A percentile compares a stretch with the other conserved stretches of the same genome.
These are phyloP conservation scores for Pseudophaeomoniella oleicola DNA, from an alignment of 2,329 filamentous ascomycete genomes.

Conservation along the genomic window DNA sequence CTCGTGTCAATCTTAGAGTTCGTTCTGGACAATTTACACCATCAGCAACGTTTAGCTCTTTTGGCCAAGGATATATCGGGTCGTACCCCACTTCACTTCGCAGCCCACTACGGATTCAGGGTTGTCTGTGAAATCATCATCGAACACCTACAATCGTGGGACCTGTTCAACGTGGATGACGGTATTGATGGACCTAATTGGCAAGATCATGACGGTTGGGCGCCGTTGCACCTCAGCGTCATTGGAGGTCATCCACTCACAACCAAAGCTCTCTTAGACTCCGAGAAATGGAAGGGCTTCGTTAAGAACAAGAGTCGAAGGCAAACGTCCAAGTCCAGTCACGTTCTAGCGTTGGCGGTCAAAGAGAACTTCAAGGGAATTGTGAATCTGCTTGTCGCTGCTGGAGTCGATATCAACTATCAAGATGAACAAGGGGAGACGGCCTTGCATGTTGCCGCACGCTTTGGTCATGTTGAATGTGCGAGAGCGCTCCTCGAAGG, in stretches of 20 bases:
- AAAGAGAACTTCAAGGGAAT: constrained; percentile 77
- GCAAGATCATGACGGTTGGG: constrained; percentile 87
- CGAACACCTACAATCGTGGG: constrained; percentile 78
- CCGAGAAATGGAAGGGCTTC: constrained; percentile 60
- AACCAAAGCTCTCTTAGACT: constrained; percentile 64
- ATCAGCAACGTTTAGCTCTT: constrained; percentile 53
- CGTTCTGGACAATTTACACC: constrained; percentile 52
- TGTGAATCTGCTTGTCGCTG: constrained; percentile 74
- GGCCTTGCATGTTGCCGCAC: constrained; percentile 78
- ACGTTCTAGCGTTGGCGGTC: constrained; percentile 74
- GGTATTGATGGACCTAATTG: constrained; percentile 78
- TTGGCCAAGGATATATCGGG: constrained; percentile 62
- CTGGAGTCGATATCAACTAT: constrained; percentile 86
- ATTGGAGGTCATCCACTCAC: constrained; percentile 81
- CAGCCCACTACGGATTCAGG: constrained; percentile 86
- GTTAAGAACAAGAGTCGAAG: constrained; percentile 52
- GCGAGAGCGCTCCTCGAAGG: constrained; percentile 62
- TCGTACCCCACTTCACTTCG: constrained; percentile 78
- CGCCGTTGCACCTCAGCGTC: constrained; percentile 81
- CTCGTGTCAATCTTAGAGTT: constrained; percentile 53
- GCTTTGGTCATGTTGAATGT: constrained; percentile 73
- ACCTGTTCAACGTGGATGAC: constrained; percentile 66
- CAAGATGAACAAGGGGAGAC: constrained; percentile 83
- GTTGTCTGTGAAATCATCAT: constrained; percentile 81
- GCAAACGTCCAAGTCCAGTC: constrained; percentile 65